These are phyloP conservation scores for Platanthera guangdongensis DNA, from an alignment of 106 monocot genomes.

Conservation along the genomic window DNA sequence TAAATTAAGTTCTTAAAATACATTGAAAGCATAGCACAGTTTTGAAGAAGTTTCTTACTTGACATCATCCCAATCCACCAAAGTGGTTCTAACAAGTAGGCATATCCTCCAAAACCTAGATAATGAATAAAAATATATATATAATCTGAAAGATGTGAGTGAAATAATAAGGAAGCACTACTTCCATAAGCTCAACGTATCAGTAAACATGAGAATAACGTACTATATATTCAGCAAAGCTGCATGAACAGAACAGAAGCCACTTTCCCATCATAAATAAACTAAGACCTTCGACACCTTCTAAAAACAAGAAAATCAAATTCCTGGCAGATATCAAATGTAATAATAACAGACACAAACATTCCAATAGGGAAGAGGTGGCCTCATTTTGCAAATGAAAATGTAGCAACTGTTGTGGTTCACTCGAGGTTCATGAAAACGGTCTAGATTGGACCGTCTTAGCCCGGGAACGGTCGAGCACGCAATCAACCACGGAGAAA, in stretches of 20 bases:
- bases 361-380: background rate
- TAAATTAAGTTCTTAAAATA: background rate
- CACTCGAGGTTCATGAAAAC: too few species aligned
- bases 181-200: background rate
- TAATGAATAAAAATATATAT: background rate
- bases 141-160: background rate
- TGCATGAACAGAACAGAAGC: background rate
- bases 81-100: conserved; percentile 59
- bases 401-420: background rate
- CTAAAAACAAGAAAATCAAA: background rate
- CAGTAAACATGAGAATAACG: background rate
- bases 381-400: background rate
- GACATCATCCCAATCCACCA: conserved; percentile 82
- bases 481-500: too few species aligned
- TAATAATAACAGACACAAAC: background rate
- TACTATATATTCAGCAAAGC: background rate
- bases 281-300: background rate
- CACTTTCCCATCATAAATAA: background rate
- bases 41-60: conserved; percentile 30
- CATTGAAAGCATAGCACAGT: background rate
- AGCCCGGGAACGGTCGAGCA: too few species aligned
- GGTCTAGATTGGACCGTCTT: too few species aligned
- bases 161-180: background rate
- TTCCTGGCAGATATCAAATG: background rate
- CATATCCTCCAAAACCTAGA: conserved; percentile 63